A percentile compares a stretch with the other conserved stretches of the same genome.
These are phyloP conservation scores for Acacia melanoxylon DNA, from an alignment of 306 rosid species.

Conservation along the genomic window DNA sequence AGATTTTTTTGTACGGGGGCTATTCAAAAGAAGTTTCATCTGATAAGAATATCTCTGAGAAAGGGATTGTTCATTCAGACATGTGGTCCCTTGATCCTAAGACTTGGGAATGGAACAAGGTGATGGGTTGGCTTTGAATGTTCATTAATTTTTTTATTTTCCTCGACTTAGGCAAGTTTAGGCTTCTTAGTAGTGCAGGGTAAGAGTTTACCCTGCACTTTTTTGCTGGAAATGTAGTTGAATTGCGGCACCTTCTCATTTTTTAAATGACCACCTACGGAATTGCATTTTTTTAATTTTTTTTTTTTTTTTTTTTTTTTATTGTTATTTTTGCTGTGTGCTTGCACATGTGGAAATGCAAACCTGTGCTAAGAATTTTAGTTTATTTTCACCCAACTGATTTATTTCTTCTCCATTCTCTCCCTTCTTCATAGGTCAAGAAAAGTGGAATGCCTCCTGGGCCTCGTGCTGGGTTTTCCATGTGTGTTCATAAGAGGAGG, in stretches of 20 bases:
- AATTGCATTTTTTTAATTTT: not conserved
- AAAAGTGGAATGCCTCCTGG: conserved; percentile 99
- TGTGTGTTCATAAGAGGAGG: conserved; percentile 92
- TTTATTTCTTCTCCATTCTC: conserved; percentile 17
- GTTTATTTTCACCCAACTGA: conserved; percentile 1
- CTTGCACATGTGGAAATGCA: not conserved
- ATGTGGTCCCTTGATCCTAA: conserved; percentile 97
- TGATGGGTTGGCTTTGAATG: conserved; percentile 40
- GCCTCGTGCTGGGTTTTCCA: conserved; percentile 97
- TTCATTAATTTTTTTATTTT: conserved; percentile 23
- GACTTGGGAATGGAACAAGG: conserved; percentile 99
- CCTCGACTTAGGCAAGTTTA: conserved; percentile 21
- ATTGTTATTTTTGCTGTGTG: conserved; percentile 5
- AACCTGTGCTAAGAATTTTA: not conserved
- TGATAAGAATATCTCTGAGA: conserved; percentile 74
- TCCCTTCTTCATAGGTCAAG: conserved; percentile 65
- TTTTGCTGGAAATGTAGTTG: not conserved
- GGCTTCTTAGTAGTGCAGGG: conserved; percentile 7
- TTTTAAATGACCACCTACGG: not conserved
- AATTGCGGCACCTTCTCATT: conserved; percentile 9
- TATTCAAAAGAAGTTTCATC: conserved; percentile 91
- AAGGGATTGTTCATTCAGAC: conserved; percentile 91
- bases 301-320: conserved; percentile 12
- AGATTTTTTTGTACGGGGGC: conserved; percentile 95
- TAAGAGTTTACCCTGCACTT: not conserved